These are phyloP conservation scores for Scheffersomyces lignosus DNA, from an alignment of 805 yeast genomes.

Conservation along the genomic window DNA sequence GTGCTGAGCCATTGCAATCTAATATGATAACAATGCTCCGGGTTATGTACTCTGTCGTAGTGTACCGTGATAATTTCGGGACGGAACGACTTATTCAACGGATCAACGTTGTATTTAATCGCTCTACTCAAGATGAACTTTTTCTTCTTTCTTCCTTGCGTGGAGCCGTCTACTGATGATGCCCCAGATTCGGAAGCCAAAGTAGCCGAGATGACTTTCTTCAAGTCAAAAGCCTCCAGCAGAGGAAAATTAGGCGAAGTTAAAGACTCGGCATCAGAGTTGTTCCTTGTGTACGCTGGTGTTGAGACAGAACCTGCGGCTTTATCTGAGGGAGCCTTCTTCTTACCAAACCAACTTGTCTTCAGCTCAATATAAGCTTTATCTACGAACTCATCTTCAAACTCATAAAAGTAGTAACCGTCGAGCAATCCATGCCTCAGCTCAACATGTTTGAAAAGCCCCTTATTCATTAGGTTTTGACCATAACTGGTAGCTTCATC, in stretches of 20 bases:
- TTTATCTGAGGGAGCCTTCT: slow-evolving; percentile 8
- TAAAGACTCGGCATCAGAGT: slow-evolving; percentile 28
- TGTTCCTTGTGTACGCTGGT: slow-evolving; percentile 17
- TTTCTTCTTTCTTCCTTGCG: slow-evolving; percentile 19
- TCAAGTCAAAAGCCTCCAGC: slow-evolving; percentile 19
- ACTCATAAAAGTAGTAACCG: slow-evolving; percentile 88
- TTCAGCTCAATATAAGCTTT: slow-evolving; percentile 22
- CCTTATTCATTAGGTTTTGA: slow-evolving; percentile 68
- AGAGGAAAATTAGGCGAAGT: slow-evolving; percentile 23
- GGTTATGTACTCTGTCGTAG: slow-evolving; percentile 89
- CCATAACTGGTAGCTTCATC: slow-evolving; percentile 86
- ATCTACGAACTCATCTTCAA: slow-evolving; percentile 55
- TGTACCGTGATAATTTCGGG: slow-evolving; percentile 81
- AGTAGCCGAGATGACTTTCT: slow-evolving; percentile 16
- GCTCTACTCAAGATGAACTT: slow-evolving; percentile 65
- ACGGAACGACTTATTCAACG: slow-evolving; percentile 65
- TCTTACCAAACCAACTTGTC: slow-evolving; percentile 35
- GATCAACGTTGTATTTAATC: slow-evolving; percentile 74
- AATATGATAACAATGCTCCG: slow-evolving; percentile 90
- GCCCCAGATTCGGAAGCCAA: slow-evolving; percentile 11
- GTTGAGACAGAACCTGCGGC: slow-evolving; percentile 1
- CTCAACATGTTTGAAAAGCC: slow-evolving; percentile 79
- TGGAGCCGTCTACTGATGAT: slow-evolving; percentile 26
- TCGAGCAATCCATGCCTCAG: slow-evolving; percentile 81
- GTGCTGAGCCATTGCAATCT: slow-evolving; percentile 91